Percentiles rank a stretch among this genome's conserved stretches.
phyloP scores from a whole-genome alignment of 2,329 filamentous ascomycete genomes.

The Ustulina deusta region DNA sequence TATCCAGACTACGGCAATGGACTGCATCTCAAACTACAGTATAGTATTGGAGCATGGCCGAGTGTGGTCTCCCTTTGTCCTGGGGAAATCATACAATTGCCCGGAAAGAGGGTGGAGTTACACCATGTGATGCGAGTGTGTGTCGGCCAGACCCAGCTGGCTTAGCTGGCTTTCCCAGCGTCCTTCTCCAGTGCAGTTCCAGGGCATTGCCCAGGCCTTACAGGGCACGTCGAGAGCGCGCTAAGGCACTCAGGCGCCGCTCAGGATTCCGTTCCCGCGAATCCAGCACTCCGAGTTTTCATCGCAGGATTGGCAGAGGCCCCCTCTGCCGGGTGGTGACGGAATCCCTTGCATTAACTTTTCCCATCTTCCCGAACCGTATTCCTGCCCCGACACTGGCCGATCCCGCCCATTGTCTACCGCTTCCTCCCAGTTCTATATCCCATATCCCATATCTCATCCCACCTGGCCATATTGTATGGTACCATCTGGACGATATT shows the following conservation, averaged over 20 bases:
- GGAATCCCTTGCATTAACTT: slow-evolving; percentile 48
- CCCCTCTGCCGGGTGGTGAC: slow-evolving; percentile 45
- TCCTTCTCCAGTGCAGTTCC: too few relatives aligned
- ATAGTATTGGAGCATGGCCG: slow-evolving; percentile 16
- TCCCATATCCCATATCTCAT: slow-evolving; percentile 11
- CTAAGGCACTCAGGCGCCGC: neutral
- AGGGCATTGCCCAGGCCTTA: too few relatives aligned
- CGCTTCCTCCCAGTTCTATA: slow-evolving; percentile 2
- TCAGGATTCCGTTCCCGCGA: slow-evolving; percentile 29
- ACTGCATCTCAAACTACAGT: neutral
- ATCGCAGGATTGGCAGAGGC: slow-evolving; percentile 34
- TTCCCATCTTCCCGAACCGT: slow-evolving; percentile 34
- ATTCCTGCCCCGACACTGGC: slow-evolving; percentile 31
- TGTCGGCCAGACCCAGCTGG: slow-evolving; percentile 3
- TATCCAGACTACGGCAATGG: slow-evolving; percentile 4
- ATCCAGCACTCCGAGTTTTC: slow-evolving; percentile 39
- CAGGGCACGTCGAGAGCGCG: too few relatives aligned
- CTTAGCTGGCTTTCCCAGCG: slow-evolving; percentile 4
- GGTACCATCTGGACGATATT: slow-evolving; percentile 22
- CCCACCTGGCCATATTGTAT: slow-evolving; percentile 14
- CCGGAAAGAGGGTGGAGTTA: neutral
- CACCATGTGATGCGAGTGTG: too few relatives aligned
- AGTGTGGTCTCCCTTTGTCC: slow-evolving; percentile 7
- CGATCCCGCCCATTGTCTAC: slow-evolving; percentile 33
- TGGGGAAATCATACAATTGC: slow-evolving; percentile 6